phyloP scores from a whole-genome alignment of 164 flowering plant species.

The Vitis cinerea region DNA sequence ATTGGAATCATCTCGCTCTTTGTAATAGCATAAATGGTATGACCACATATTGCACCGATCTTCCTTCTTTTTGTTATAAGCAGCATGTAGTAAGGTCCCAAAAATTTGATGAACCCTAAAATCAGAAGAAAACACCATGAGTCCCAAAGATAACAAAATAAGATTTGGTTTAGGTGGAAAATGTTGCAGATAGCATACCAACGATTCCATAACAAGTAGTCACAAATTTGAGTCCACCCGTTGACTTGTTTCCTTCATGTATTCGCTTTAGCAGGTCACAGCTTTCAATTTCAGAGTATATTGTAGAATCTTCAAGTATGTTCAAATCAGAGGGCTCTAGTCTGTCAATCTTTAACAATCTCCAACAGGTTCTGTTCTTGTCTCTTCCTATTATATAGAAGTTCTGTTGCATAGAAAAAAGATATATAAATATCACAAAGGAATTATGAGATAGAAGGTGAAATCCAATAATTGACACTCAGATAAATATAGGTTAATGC shows the following conservation, averaged over 20 bases:
- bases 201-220: constrained; percentile 87
- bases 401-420: constrained; percentile 42
- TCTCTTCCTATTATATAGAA: constrained; percentile 89
- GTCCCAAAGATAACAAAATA: not conserved
- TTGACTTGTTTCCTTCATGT: constrained; percentile 79
- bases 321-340: constrained; percentile 69
- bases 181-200: constrained; percentile 47
- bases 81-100: constrained; percentile 97
- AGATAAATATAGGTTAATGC: no score
- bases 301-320: constrained; percentile 71
- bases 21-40: constrained; percentile 67
- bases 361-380: constrained; percentile 66
- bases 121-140: constrained; percentile 16
- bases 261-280: constrained; percentile 68
- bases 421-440: not conserved
- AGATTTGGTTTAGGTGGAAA: not conserved
- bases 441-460: no score
- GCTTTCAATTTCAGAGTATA: constrained; percentile 74
- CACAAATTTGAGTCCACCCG: constrained; percentile 89
- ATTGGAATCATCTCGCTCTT: constrained; percentile 86
- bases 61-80: constrained; percentile 91
- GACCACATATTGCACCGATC: constrained; percentile 87
- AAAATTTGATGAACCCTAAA: constrained; percentile 82
- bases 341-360: constrained; percentile 88
- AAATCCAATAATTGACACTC: no score